A percentile compares a stretch with the other conserved stretches of the same genome.
Conservation (phyloP, 1,284 basidiomycete genomes). For the Stereum hirsutum region DNA sequence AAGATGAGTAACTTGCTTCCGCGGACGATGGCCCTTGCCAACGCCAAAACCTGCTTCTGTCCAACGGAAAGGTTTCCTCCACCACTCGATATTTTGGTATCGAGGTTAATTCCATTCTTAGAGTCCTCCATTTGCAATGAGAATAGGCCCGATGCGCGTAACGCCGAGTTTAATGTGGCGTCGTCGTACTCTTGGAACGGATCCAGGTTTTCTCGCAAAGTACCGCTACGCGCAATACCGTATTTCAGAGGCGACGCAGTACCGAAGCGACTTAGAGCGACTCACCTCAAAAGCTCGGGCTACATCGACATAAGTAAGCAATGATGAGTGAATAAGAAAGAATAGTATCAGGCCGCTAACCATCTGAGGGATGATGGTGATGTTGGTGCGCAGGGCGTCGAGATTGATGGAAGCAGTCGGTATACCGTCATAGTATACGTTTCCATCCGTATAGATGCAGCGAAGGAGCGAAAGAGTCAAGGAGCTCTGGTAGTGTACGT, state of each 20-base stretch:
- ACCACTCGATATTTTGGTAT: constrained; percentile 41
- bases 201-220: constrained; percentile 50
- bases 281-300: constrained; percentile 66
- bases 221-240: too few species aligned
- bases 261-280: too few species aligned
- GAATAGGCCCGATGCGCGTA: constrained; percentile 46
- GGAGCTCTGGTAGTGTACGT: constrained; percentile 25
- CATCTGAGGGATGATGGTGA: constrained; percentile 41
- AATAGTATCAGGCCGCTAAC: too few species aligned
- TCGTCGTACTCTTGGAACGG: constrained; percentile 73
- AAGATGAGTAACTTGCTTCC: constrained; percentile 51
- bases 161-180: constrained; percentile 42
- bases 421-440: constrained; percentile 26
- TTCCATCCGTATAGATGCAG: constrained; percentile 36
- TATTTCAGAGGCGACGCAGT: too few species aligned
- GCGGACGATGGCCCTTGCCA: constrained; percentile 49
- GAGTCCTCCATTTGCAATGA: constrained; percentile 40
- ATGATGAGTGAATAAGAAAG: too few species aligned
- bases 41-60: constrained; percentile 56
- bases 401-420: constrained; percentile 42
- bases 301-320: too few species aligned
- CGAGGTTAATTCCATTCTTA: constrained; percentile 38
- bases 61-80: constrained; percentile 65
- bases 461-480: constrained; percentile 28
- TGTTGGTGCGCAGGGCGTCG: constrained; percentile 39